Evolutionary conservation across 495 filamentous ascomycete species (phyloP).

Genomic region (Podospora conica): DNA sequence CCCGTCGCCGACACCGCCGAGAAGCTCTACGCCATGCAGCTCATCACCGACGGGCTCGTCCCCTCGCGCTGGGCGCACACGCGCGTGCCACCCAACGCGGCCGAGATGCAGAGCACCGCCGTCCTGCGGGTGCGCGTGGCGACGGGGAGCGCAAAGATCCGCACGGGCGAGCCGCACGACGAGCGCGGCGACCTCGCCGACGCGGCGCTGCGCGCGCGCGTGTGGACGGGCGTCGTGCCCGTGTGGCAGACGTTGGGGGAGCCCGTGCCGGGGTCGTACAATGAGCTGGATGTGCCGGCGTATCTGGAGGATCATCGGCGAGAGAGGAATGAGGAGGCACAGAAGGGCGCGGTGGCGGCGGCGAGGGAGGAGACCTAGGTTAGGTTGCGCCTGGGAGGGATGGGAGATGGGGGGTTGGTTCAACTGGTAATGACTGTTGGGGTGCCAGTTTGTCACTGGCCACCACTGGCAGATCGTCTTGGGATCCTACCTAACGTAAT

Average conservation of each 20-base stretch:
- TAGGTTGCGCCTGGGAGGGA: slow-evolving; percentile 18
- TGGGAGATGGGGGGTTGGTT: neutral
- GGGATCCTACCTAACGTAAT: neutral
- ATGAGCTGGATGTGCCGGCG: slow-evolving; percentile 57
- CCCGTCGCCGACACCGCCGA: slow-evolving; percentile 62
- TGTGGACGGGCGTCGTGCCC: slow-evolving; percentile 86
- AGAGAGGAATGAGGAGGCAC: slow-evolving; percentile 48
- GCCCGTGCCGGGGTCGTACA: slow-evolving; percentile 60
- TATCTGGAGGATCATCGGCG: slow-evolving; percentile 56
- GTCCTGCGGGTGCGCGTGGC: slow-evolving; percentile 65
- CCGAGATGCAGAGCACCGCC: slow-evolving; percentile 72
- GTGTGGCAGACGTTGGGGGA: slow-evolving; percentile 59
- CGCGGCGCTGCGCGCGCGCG: slow-evolving; percentile 50
- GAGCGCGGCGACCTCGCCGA: slow-evolving; percentile 62
- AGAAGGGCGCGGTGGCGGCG: slow-evolving; percentile 48
- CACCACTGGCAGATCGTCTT: too few species aligned
- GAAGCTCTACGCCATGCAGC: slow-evolving; percentile 76
- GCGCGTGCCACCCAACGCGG: slow-evolving; percentile 62
- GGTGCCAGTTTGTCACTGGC: neutral
- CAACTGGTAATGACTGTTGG: neutral
- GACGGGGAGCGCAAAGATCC: slow-evolving; percentile 73
- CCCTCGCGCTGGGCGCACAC: slow-evolving; percentile 62
- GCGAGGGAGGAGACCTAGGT: slow-evolving; percentile 19
- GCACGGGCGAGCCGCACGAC: slow-evolving; percentile 62
- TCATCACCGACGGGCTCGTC: slow-evolving; percentile 72